Evolutionary conservation across 768 basidiomycete genomes (phyloP), one percentile per base, ranked within the genome.

Genomic region (Strobilomyces dryophilus): DNA sequence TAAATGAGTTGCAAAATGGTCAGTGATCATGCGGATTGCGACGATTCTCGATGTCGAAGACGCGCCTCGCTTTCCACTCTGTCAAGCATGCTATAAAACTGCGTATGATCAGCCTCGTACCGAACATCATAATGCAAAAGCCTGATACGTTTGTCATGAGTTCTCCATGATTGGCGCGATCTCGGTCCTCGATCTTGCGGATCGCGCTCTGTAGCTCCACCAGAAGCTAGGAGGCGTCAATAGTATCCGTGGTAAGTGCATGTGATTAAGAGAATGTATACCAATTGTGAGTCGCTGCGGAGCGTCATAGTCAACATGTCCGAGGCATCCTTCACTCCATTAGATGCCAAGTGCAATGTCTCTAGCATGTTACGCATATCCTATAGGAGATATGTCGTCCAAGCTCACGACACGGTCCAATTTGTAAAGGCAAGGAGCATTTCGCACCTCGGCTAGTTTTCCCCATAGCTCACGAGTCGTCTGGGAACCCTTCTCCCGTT

Each of bases 401-500:
- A 41, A 45, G 36, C 8, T 17, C 48, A 42, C 41, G 29, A 36
- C 32, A 41, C 8, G 14, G n/a, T 54, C 12, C 20, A 3, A 47
- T 57, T 26, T 48, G 42, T 45, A 24, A 55, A 35, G 20, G 18
- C 8, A 41, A 51, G 36, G 37, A 47, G 49, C 26, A 48, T 43
- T 45, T 46, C 60, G 52, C 56, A 67, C 66, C 62, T 69, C 59
- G 51, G 55, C 47, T 26, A 52, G 52, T 36, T 54, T 59, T 46
- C 66, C 63, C 68, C 74, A 75, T 29, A 60, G 50, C 10, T 64
- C 60, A 27, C 71, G 61, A 29, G 59, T 61, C 14, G 60, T 47
- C 46, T 64, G 63, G 20, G 71, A 58, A 1, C 37, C 52, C 40
- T 73, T 71, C 64, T 85, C 83, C 35, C 78, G 74, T 4, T 71